A percentile compares a stretch with the other conserved stretches of the same genome.
Evolutionary conservation across 352 stramenopile genomes (phyloP).

Genomic region (Globisporangium nunn): DNA sequence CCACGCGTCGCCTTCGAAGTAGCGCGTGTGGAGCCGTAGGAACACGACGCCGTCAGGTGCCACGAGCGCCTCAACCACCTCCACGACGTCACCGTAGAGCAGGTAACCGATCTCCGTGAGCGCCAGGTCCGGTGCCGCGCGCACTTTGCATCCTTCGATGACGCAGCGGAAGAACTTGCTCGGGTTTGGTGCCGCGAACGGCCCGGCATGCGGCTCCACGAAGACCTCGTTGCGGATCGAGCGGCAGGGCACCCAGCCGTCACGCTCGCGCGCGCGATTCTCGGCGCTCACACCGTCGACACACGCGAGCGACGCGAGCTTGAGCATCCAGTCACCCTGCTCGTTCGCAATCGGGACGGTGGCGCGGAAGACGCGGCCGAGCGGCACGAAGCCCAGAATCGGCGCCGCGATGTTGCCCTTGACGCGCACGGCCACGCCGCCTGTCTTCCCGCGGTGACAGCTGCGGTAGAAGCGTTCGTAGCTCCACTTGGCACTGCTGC

Average conservation of each 20-base stretch:
- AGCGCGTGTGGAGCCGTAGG: conserved; percentile 44
- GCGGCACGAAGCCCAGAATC: conserved; percentile 46
- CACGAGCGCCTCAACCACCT: conserved; percentile 49
- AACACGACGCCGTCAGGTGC: conserved; percentile 51
- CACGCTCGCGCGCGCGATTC: conserved; percentile 18
- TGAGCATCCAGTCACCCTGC: conserved; percentile 68
- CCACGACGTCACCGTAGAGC: conserved; percentile 66
- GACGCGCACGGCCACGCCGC: conserved; percentile 53
- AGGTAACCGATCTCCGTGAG: conserved; percentile 68
- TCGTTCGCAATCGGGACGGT: conserved; percentile 63
- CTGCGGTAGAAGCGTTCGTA: conserved; percentile 63
- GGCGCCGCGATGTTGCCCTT: conserved; percentile 68
- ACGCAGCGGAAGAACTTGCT: conserved; percentile 55
- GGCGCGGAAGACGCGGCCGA: conserved; percentile 55
- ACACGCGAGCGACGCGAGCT: conserved; percentile 39
- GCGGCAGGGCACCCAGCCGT: conserved; percentile 59
- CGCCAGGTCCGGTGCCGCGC: conserved; percentile 33
- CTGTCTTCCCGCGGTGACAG: conserved; percentile 58
- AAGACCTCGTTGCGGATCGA: conserved; percentile 73
- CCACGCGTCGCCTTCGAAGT: conserved; percentile 67
- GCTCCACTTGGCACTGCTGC: conserved; percentile 44
- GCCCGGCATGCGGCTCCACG: conserved; percentile 45
- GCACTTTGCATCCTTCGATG: conserved; percentile 73
- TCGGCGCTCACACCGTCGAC: conserved; percentile 21
- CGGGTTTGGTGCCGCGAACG: conserved; percentile 17